These are phyloP conservation scores for Podospora sp. DNA, from an alignment of 495 filamentous ascomycete genomes.

Conservation along the genomic window DNA sequence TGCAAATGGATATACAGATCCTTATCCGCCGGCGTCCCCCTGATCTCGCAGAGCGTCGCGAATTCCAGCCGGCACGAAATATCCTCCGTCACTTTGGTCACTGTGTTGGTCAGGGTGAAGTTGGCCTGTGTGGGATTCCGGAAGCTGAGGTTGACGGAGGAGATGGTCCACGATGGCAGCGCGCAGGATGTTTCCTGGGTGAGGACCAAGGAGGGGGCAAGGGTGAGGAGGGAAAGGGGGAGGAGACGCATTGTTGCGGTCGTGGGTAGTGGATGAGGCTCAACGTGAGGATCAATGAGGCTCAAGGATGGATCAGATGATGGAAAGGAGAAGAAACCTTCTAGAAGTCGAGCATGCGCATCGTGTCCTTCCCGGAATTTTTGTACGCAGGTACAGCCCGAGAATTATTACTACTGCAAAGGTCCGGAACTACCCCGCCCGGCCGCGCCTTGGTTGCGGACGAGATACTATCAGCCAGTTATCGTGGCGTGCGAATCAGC, in stretches of 20 bases:
- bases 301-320: too few relatives aligned
- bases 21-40: constrained; percentile 12
- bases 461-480: not conserved
- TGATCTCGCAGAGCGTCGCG: constrained; percentile 15
- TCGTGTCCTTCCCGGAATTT: not conserved
- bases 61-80: constrained; percentile 18
- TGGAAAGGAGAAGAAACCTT: not conserved
- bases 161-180: constrained; percentile 8
- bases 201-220: not conserved
- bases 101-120: constrained; percentile 10
- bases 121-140: constrained; percentile 6
- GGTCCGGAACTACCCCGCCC: not conserved
- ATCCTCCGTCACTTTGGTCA: not conserved
- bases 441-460: not conserved
- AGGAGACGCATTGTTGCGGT: too few relatives aligned
- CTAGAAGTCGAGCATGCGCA: not conserved
- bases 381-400: not conserved
- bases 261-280: not conserved
- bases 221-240: not conserved
- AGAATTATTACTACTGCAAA: not conserved
- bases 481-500: too few relatives aligned
- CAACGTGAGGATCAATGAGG: not conserved
- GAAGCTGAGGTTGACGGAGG: constrained; percentile 14
- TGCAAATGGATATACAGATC: constrained; percentile 17
- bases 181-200: not conserved